Evolutionary conservation across 352 stramenopile genomes (phyloP).

Genomic region (Pythium folliculosum): DNA sequence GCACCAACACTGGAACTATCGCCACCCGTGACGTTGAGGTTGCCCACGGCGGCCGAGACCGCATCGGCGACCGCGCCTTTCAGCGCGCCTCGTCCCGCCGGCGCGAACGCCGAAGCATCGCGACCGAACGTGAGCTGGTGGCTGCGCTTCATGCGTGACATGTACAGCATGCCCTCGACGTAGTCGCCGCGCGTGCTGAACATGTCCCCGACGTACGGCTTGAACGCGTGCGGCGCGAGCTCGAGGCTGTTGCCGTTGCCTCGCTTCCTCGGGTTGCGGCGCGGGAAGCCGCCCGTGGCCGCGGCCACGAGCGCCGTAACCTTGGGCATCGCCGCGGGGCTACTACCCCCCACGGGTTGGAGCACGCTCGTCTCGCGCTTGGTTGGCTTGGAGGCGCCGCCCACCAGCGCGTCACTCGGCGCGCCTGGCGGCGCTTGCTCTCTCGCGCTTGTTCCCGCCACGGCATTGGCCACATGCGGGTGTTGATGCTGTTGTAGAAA

Average conservation of each 20-base stretch:
- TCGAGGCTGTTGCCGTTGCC: conserved; percentile 33
- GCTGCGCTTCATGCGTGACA: conserved; percentile 84
- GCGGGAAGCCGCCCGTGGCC: conserved; percentile 22
- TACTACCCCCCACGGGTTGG: not conserved
- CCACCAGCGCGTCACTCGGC: not conserved
- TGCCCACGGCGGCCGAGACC: conserved; percentile 29
- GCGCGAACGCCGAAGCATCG: conserved; percentile 26
- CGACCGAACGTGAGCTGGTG: conserved; percentile 48
- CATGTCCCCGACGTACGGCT: conserved; percentile 75
- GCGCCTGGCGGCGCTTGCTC: not conserved
- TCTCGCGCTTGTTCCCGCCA: not conserved
- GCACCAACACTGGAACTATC: not conserved
- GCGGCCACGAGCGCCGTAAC: conserved; percentile 7
- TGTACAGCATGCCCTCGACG: conserved; percentile 86
- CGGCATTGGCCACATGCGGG: not conserved
- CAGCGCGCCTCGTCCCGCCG: conserved; percentile 28
- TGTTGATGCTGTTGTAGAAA: conserved; percentile 16
- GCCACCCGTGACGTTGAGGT: conserved; percentile 9
- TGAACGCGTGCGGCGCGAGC: conserved; percentile 41
- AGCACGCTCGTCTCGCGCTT: conserved; percentile 11
- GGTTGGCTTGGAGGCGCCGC: not conserved
- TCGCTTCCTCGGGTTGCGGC: conserved; percentile 56
- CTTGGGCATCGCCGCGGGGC: not conserved
- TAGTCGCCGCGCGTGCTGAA: conserved; percentile 83
- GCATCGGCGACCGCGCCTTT: conserved; percentile 63